Evolutionary conservation across 2,329 filamentous ascomycete genomes (phyloP), one percentile per base, ranked within the genome.

Genomic region (Trichoderma sp.): DNA sequence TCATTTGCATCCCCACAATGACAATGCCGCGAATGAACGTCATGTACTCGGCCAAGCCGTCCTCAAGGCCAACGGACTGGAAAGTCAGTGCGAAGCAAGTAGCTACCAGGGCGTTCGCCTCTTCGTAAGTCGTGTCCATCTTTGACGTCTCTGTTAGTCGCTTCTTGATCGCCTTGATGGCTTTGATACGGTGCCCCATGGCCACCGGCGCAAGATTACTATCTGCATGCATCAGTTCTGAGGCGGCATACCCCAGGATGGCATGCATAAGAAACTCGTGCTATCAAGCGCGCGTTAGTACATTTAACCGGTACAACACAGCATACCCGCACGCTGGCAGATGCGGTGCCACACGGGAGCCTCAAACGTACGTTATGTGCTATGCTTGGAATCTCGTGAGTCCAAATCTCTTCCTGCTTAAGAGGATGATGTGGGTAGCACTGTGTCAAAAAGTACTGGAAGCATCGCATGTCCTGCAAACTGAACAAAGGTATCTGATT

Each of bases 231-330:
- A 86, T 85, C 5, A 93, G 84, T 74, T 92, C 89, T 0, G 90
- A 92, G 36, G 91, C 91, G 1, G 91, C 85, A 73, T 92, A 85
- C 14, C 90, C 90, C 0, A 92, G 85, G 65, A 93, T 90, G 5
- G 90, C 89, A 78, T 93, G 91, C 87, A 93, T 92, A 11, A 92
- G 84, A 72, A 89, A 91, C 71, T 91, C 88, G 74, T 91, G 86
- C 86, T 90, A 71, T 26, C 69, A 26, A 34, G 12, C 26, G 51
- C 28, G 8, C 9, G 21, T 70, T 11, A 70, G 67, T n/a, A n/a
- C 7, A 18, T 28, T 28, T 3, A 26, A 24, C 4, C 12, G 18
- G 12, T 18, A 24, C 28, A 28, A 32, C n/a, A n/a, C 3, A 15
- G 14, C 24, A 6, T 28, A 26, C 11, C 77, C 66, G 74, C 74